Conservation (phyloP, 352 stramenopile genomes). For the Pythium aristosporum region DNA sequence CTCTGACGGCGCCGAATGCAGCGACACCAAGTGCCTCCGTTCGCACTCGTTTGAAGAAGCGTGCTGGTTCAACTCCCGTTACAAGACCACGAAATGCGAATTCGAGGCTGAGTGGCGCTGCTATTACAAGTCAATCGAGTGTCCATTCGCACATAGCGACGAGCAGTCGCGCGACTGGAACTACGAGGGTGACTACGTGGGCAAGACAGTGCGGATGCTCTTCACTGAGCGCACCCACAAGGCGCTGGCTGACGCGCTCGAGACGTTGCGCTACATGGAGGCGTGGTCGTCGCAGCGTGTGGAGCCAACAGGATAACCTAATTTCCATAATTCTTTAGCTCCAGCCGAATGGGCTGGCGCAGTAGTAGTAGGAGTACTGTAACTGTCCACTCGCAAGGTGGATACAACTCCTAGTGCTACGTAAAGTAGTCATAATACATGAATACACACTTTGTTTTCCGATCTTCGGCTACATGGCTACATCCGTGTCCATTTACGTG, state of each 20-base stretch:
- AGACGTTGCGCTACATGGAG: not conserved
- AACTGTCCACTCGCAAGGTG: too few species aligned
- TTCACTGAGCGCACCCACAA: constrained; percentile 18
- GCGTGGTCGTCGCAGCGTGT: too few species aligned
- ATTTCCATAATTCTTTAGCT: too few species aligned
- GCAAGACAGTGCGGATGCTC: constrained; percentile 5
- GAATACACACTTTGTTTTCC: too few species aligned
- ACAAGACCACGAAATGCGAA: constrained; percentile 4
- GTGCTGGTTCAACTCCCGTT: constrained; percentile 18
- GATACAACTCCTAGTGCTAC: too few species aligned
- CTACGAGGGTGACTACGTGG: constrained; percentile 12
- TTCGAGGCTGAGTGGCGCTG: too few species aligned
- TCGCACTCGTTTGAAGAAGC: constrained; percentile 23
- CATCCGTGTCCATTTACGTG: too few species aligned
- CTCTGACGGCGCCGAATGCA: not conserved
- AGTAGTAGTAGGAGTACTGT: too few species aligned
- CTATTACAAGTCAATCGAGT: not conserved
- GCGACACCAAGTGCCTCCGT: constrained; percentile 4
- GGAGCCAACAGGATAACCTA: too few species aligned
- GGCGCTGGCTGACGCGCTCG: constrained; percentile 5
- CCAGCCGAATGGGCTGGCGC: too few species aligned
- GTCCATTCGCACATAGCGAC: not conserved
- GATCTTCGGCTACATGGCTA: too few species aligned
- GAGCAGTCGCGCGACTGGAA: not conserved
- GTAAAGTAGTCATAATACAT: too few species aligned